Conservation (phyloP, 768 basidiomycete genomes). For the Gloeopeniophorella convolvens region DNA sequence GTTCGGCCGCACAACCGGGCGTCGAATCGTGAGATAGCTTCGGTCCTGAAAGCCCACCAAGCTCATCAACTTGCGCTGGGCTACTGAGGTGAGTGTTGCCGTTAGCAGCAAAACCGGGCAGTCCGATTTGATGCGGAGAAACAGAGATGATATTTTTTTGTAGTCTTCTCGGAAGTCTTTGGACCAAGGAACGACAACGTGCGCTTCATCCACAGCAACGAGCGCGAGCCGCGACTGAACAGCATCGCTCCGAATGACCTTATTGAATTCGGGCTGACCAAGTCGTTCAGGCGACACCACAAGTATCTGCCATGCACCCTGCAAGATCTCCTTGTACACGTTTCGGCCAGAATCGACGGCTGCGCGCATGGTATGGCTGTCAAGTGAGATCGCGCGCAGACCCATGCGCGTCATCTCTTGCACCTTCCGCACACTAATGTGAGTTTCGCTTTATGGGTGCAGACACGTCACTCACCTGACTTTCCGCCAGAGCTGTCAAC, state of each 20-base stretch:
- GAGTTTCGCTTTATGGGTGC: neutral
- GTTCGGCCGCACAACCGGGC: neutral
- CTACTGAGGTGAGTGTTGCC: neutral
- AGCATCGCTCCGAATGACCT: neutral
- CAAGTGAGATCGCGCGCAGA: neutral
- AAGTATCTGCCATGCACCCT: neutral
- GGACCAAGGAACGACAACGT: conserved; percentile 3
- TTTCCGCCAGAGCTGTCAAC: conserved; percentile 11
- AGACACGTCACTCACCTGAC: conserved; percentile 16
- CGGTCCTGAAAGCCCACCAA: neutral
- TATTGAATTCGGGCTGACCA: neutral
- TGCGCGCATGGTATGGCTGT: neutral
- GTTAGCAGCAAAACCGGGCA: neutral
- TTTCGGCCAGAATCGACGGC: neutral
- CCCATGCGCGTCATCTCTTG: conserved; percentile 1
- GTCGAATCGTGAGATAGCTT: neutral
- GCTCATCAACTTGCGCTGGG: neutral
- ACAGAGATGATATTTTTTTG: neutral
- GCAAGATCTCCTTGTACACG: conserved; percentile 1
- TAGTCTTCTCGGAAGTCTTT: conserved; percentile 2
- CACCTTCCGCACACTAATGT: neutral
- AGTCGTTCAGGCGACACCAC: conserved; percentile 12
- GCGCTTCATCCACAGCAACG: conserved; percentile 8
- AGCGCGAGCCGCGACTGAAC: conserved; percentile 1
- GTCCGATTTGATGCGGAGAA: neutral